phyloP scores from a whole-genome alignment of 176 grass and related monocot species.

The Oryza officinalis region DNA sequence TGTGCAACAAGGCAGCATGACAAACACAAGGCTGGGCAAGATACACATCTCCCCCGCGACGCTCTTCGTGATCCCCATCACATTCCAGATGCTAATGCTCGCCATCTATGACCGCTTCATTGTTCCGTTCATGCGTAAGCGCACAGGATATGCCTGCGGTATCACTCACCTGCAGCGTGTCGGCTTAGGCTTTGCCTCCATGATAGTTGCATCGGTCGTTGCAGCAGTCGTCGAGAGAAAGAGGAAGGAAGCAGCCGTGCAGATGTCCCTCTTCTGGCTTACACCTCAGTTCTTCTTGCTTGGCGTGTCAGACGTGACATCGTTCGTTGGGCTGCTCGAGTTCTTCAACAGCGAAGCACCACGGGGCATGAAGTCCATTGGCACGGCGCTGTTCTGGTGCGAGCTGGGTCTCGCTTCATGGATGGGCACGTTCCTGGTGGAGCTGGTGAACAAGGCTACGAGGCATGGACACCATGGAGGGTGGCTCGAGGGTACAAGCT shows the following conservation, averaged over 20 bases:
- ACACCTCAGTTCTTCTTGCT: slow-evolving; percentile 54
- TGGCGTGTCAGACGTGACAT: slow-evolving; percentile 56
- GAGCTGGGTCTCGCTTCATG: slow-evolving; percentile 48
- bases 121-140: slow-evolving; percentile 36
- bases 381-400: slow-evolving; percentile 60
- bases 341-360: slow-evolving; percentile 69
- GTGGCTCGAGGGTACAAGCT: slow-evolving; percentile 62
- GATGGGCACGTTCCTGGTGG: slow-evolving; percentile 51
- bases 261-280: slow-evolving; percentile 68
- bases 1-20: slow-evolving; percentile 58
- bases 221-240: slow-evolving; percentile 49
- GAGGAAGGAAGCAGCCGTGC: slow-evolving; percentile 30
- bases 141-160: slow-evolving; percentile 44
- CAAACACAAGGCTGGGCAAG: slow-evolving; percentile 54
- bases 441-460: slow-evolving; percentile 45
- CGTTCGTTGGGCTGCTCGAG: slow-evolving; percentile 68
- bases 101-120: slow-evolving; percentile 50
- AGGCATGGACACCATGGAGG: slow-evolving; percentile 42
- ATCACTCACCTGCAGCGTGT: slow-evolving; percentile 54
- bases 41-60: slow-evolving; percentile 53
- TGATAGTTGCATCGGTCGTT: slow-evolving; percentile 26
- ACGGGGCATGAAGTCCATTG: slow-evolving; percentile 61
- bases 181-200: slow-evolving; percentile 37
- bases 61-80: slow-evolving; percentile 55
- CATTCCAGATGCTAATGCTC: slow-evolving; percentile 55